A percentile compares a stretch with the other conserved stretches of the same genome.
These are phyloP conservation scores for Pyrrhoderma lamaoense DNA, from an alignment of 1,284 basidiomycete genomes.

Conservation along the genomic window DNA sequence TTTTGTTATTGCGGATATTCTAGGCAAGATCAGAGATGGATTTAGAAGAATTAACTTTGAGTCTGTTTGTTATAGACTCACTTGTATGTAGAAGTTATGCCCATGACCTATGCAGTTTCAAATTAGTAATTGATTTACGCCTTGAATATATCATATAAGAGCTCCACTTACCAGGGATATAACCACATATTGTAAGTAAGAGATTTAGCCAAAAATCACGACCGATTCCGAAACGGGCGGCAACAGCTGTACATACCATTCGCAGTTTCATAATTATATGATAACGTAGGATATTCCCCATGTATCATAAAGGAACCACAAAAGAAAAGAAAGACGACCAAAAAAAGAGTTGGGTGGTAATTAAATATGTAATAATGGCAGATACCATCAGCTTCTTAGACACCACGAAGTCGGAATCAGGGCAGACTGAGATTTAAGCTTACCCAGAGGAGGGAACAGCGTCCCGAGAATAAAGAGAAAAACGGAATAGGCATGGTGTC, in stretches of 20 bases:
- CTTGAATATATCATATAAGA: background rate
- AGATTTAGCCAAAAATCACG: conserved; percentile 91
- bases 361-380: too few relatives aligned
- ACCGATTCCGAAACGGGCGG: conserved; percentile 90
- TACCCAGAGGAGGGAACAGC: conserved; percentile 82
- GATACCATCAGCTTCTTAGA: background rate
- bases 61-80: conserved; percentile 24
- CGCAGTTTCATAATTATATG: too few relatives aligned
- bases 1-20: conserved; percentile 96
- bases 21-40: conserved; percentile 29
- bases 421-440: conserved; percentile 23
- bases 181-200: conserved; percentile 84
- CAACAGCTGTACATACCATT: conserved; percentile 61
- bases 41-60: background rate
- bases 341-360: too few relatives aligned
- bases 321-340: background rate
- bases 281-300: too few relatives aligned
- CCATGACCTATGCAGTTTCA: conserved; percentile 52
- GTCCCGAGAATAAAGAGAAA: conserved; percentile 79
- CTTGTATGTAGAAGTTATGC: conserved; percentile 91
- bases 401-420: conserved; percentile 8
- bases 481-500: conserved; percentile 78
- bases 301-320: background rate
- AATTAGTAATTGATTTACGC: conserved; percentile 8
- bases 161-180: conserved; percentile 66